These are phyloP conservation scores for Mycena belliarum DNA, from an alignment of 768 basidiomycete genomes.

Conservation along the genomic window DNA sequence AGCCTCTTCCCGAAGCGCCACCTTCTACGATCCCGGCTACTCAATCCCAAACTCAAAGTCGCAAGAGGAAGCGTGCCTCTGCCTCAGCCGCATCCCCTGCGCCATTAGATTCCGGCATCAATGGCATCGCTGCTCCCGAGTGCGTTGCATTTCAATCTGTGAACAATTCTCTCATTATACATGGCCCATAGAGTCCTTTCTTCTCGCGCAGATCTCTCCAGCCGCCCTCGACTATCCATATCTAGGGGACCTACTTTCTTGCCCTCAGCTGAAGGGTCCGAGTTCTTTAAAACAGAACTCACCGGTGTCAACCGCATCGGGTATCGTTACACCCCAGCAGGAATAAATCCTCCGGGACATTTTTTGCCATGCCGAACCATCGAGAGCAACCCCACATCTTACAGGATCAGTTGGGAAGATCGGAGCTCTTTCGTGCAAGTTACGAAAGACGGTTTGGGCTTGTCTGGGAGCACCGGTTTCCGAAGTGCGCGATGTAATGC, in stretches of 20 bases:
- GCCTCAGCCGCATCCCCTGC: conserved; percentile 56
- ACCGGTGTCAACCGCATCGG: conserved; percentile 75
- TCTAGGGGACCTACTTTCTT: conserved; percentile 74
- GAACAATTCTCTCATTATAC: conserved; percentile 4
- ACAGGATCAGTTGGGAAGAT: conserved; percentile 89
- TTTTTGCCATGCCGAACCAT: conserved; percentile 73
- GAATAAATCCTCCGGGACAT: conserved; percentile 61
- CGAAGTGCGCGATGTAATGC: conserved; percentile 89
- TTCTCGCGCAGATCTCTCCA: conserved; percentile 67
- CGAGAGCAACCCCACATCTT: conserved; percentile 70
- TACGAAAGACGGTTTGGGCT: conserved; percentile 72
- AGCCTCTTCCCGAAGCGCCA: too few species aligned
- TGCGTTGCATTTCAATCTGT: conserved; percentile 23
- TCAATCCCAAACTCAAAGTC: conserved; percentile 32
- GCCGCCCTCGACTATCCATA: conserved; percentile 69
- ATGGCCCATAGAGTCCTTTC: conserved; percentile 48
- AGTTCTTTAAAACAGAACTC: conserved; percentile 68
- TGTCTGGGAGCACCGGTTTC: conserved; percentile 87
- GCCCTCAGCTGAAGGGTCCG: conserved; percentile 54
- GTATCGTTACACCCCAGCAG: conserved; percentile 80
- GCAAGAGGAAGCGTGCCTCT: conserved; percentile 61
- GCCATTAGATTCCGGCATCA: conserved; percentile 52
- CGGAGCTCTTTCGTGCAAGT: conserved; percentile 79
- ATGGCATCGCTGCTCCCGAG: conserved; percentile 38
- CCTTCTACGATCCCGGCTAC: conserved; percentile 1